phyloP scores from a whole-genome alignment of 805 yeast species.

The Saturnispora sanitii region DNA sequence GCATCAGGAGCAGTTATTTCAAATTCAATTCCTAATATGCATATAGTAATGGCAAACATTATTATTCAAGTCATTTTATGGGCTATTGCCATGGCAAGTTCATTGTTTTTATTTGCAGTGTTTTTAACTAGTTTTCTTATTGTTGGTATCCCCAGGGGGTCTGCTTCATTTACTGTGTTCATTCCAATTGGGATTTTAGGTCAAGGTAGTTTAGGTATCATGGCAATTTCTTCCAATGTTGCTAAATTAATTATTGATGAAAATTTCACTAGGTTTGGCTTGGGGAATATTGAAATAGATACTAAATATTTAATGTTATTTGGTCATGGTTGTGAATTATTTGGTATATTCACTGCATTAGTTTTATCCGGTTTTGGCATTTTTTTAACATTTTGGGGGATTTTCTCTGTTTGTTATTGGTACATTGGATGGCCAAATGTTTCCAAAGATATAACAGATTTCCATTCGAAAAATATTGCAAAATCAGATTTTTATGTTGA shows the following conservation, averaged over 20 bases:
- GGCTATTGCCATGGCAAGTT: constrained; percentile 46
- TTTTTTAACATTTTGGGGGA: constrained; percentile 29
- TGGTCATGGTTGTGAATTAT: constrained; percentile 5
- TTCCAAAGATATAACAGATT: neutral
- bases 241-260: constrained; percentile 10
- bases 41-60: constrained; percentile 41
- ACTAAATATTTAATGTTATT: neutral
- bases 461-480: constrained; percentile 24
- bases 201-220: constrained; percentile 68
- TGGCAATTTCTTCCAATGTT: constrained; percentile 22
- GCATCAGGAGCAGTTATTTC: constrained; percentile 57
- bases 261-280: constrained; percentile 6
- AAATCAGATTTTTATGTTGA: constrained; percentile 25
- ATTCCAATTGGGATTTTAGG: constrained; percentile 80
- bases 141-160: constrained; percentile 48
- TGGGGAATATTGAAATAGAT: neutral
- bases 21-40: constrained; percentile 23
- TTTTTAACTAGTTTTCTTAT: constrained; percentile 51
- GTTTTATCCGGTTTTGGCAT: constrained; percentile 26
- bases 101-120: constrained; percentile 37
- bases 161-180: constrained; percentile 52
- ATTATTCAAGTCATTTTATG: constrained; percentile 50
- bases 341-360: constrained; percentile 17
- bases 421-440: constrained; percentile 13
- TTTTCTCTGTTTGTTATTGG: constrained; percentile 11